Percentiles rank a stretch among this genome's conserved stretches.
Evolutionary conservation across 805 yeast genomes (phyloP).

Genomic region (Kurtzmaniella fragi): DNA sequence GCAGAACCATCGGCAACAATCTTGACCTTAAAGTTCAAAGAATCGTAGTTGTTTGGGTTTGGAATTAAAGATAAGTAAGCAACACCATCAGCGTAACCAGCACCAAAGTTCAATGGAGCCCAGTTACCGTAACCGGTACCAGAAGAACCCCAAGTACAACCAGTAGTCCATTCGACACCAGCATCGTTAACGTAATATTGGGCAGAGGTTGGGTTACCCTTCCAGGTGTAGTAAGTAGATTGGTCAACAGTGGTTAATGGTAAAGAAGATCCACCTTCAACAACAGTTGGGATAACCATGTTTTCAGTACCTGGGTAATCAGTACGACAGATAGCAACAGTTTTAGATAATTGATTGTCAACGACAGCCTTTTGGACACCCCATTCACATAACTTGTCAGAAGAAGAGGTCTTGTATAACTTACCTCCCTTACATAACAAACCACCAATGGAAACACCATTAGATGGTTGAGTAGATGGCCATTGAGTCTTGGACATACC

Average conservation of each 20-base stretch:
- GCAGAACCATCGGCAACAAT: conserved; percentile 47
- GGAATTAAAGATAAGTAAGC: conserved; percentile 71
- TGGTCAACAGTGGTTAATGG: conserved; percentile 60
- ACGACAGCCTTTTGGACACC: conserved; percentile 54
- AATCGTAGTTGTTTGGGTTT: conserved; percentile 60
- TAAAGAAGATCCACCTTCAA: conserved; percentile 45
- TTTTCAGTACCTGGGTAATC: conserved; percentile 82
- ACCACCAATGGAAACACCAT: conserved; percentile 72
- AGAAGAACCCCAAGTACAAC: conserved; percentile 66
- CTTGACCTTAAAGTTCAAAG: conserved; percentile 40
- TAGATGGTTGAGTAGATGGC: conserved; percentile 63
- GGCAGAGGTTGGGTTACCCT: conserved; percentile 59
- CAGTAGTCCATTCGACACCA: conserved; percentile 57
- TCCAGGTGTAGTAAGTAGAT: conserved; percentile 56
- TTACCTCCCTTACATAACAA: conserved; percentile 56
- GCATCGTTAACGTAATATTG: conserved; percentile 77
- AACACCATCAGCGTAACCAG: conserved; percentile 58
- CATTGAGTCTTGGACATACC: conserved; percentile 82
- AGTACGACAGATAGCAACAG: conserved; percentile 68
- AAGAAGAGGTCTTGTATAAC: conserved; percentile 55
- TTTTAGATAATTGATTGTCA: conserved; percentile 43
- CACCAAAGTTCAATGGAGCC: conserved; percentile 77
- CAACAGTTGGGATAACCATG: conserved; percentile 70
- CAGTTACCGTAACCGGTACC: conserved; percentile 68
- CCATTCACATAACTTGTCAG: conserved; percentile 58